A percentile compares a stretch with the other conserved stretches of the same genome.
Evolutionary conservation across 805 yeast species (phyloP).

Genomic region (Candida pseudofarinosa): DNA sequence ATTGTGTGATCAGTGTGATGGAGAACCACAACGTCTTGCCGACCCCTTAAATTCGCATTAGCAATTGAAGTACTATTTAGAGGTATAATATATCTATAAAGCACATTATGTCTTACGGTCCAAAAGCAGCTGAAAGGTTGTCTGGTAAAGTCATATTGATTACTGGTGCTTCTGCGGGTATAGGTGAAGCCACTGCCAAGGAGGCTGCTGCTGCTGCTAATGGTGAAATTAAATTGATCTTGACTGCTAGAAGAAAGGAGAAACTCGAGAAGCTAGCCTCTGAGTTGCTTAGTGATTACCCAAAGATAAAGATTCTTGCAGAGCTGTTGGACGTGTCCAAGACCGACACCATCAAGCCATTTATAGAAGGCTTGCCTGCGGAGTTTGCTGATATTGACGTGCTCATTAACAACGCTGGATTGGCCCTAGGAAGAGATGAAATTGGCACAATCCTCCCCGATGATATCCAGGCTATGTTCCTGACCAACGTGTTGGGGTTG

Average conservation of each 20-base stretch:
- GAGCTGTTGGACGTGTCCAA: slow-evolving; percentile 44
- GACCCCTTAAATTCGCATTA: no score
- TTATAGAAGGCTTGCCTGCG: slow-evolving; percentile 50
- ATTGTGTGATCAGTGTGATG: no score
- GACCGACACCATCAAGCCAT: slow-evolving; percentile 42
- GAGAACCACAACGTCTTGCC: no score
- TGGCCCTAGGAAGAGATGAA: slow-evolving; percentile 73
- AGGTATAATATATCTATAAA: no score
- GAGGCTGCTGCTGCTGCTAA: slow-evolving; percentile 77
- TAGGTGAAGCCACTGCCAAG: slow-evolving; percentile 87
- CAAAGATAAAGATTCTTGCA: slow-evolving; percentile 55
- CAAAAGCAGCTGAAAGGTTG: slow-evolving; percentile 73
- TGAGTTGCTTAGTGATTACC: slow-evolving; percentile 45
- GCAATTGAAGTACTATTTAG: no score
- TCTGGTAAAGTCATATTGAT: slow-evolving; percentile 75
- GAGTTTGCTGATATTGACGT: slow-evolving; percentile 64
- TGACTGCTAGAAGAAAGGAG: slow-evolving; percentile 75
- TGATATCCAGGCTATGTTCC: slow-evolving; percentile 73
- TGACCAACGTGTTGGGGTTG: slow-evolving; percentile 85
- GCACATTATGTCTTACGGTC: slow-evolving; percentile 65
- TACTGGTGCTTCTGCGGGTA: slow-evolving; percentile 97
- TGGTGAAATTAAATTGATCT: slow-evolving; percentile 65
- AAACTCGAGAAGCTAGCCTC: slow-evolving; percentile 48
- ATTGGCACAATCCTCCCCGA: slow-evolving; percentile 63
- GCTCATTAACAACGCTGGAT: slow-evolving; percentile 70